These are phyloP conservation scores for Bidens hawaiensis DNA, from an alignment of 140 eudicot species.

Conservation along the genomic window DNA sequence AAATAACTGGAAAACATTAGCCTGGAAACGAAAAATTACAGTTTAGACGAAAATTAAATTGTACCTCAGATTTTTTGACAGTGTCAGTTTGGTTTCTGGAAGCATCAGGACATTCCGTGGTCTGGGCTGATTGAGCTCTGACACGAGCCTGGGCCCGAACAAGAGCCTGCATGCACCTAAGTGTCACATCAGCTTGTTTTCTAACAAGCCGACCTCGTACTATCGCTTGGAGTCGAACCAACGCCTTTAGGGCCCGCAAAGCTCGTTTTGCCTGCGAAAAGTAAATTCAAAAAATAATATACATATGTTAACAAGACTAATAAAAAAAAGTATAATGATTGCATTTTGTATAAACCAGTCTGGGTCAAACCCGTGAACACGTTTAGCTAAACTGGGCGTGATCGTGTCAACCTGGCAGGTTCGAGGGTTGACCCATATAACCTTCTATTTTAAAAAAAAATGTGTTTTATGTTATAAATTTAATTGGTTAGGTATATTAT, in stretches of 20 bases:
- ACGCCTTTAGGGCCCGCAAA: constrained; percentile 72
- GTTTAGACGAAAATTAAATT: not conserved
- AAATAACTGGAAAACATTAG: not conserved
- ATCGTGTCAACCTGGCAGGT: no score
- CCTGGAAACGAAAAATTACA: not conserved
- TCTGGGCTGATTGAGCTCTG: constrained; percentile 43
- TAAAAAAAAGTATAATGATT: not conserved
- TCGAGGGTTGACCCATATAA: no score
- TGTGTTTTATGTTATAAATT: no score
- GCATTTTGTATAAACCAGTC: no score
- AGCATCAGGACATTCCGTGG: constrained; percentile 29
- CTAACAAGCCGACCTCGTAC: constrained; percentile 87
- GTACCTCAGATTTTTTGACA: constrained; percentile 55
- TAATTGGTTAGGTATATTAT: no score
- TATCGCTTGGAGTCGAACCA: constrained; percentile 88
- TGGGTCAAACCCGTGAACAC: no score
- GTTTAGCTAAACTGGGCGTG: no score
- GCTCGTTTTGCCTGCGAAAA: constrained; percentile 70
- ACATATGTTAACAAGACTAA: not conserved
- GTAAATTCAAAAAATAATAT: not conserved
- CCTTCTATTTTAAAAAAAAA: no score
- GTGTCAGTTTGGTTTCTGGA: constrained; percentile 29
- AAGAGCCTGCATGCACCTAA: constrained; percentile 97
- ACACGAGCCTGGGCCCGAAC: constrained; percentile 84
- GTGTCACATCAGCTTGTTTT: constrained; percentile 86